phyloP scores from a whole-genome alignment of 345 rosid genomes.

The Rhodamnia rubescens region DNA sequence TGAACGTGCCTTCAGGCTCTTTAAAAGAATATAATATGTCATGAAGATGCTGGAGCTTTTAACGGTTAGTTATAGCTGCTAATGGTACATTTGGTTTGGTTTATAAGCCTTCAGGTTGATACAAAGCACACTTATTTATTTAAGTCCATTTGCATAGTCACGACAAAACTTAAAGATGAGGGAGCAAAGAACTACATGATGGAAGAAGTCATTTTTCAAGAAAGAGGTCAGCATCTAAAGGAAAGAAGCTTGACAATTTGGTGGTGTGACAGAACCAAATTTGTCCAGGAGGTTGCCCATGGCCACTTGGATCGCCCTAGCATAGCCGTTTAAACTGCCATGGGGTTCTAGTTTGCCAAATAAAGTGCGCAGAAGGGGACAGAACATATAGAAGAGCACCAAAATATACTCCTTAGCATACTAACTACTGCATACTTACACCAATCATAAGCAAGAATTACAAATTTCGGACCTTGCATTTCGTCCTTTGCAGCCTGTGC shows the following conservation, averaged over 20 bases:
- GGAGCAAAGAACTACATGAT: background rate
- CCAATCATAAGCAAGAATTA: background rate
- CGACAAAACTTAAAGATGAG: background rate
- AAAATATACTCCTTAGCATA: background rate
- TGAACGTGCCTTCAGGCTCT: background rate
- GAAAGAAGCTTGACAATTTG: background rate
- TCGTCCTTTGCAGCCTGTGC: conserved; percentile 99
- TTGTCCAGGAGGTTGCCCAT: background rate
- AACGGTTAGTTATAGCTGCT: background rate
- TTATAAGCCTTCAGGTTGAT: background rate
- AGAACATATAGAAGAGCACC: background rate
- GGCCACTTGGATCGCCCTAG: background rate
- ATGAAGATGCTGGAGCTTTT: background rate
- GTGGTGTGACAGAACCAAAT: background rate
- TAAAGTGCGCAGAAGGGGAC: background rate
- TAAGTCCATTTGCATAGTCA: background rate
- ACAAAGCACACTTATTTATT: background rate
- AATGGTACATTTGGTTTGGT: background rate
- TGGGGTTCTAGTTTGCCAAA: background rate
- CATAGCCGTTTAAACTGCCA: background rate
- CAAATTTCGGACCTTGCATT: conserved; percentile 71
- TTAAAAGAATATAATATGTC: background rate
- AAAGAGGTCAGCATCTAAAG: background rate
- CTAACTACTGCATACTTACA: background rate
- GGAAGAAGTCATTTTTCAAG: background rate